Base-by-base conservation (phyloP, 495 filamentous ascomycete genomes). In the Penicillium diatomitis region DNA sequence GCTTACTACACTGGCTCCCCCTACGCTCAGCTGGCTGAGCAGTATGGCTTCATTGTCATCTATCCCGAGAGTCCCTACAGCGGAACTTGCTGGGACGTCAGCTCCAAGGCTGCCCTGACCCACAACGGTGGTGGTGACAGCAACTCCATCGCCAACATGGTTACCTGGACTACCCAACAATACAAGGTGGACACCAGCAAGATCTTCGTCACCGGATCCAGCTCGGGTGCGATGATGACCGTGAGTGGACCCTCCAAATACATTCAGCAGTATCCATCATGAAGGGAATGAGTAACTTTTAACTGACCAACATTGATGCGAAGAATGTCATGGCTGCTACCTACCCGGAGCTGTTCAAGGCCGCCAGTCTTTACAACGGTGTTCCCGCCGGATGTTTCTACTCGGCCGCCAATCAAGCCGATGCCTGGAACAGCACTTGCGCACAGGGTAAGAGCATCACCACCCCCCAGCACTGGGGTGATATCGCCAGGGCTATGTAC, bases 41-140 rank as follows among this genome's bases (percentile, higher is more conserved):
- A 42, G 27, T 32, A 42, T 42, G 40, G 40, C 40, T 42, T 42
- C 40, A 42, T 42, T 30, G 40, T 42, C 40, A 42, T 42, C 40
- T 42, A 42, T n/a, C 40, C 40, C 11, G 5, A 30, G 6, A 42
- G 40, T 30, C 40, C 40, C 9, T 42, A 42, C 8, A 42, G 40
- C 29, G 40, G 40, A 9, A 42, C 40, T 30, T 42, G 40, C 40
- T 42, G 40, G 40, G 40, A 42, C 20, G 40, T 42, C 40, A 42
- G 40, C 27, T 42, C 40, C 32, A 27, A 42, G 27, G 12, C 40
- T 32, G 40, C 40, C 32, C 40, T 42, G 28, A 42, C 40, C 28
- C 40, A 42, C 20, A 42, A 42, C 8, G 40, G 40, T 4, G 40
- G 40, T 5, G 40, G 40, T 3, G 40, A 42, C 27, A 42, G 40